A percentile compares a stretch with the other conserved stretches of the same genome.
Evolutionary conservation across 805 yeast genomes (phyloP).

Genomic region (Candida nonsorbophila): DNA sequence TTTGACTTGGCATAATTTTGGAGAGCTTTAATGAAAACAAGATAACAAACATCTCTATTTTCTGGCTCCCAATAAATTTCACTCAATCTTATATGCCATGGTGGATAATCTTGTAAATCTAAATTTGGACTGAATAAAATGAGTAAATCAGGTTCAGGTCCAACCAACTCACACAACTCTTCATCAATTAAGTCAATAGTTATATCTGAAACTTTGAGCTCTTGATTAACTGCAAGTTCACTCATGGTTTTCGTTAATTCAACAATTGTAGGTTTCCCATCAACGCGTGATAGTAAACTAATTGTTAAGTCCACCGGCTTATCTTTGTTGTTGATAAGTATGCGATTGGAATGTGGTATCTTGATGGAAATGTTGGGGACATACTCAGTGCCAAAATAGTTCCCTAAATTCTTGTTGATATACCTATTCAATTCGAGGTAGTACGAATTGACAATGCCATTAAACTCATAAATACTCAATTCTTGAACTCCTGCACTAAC

Average conservation of each 20-base stretch:
- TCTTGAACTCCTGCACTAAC: constrained; percentile 78
- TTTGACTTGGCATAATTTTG: constrained; percentile 75
- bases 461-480: constrained; percentile 72
- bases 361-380: constrained; percentile 59
- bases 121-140: constrained; percentile 80
- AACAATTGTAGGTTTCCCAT: constrained; percentile 87
- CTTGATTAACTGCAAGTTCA: constrained; percentile 58
- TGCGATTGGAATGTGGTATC: constrained; percentile 62
- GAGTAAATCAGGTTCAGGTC: constrained; percentile 89
- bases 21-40: constrained; percentile 75
- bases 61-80: constrained; percentile 92
- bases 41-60: constrained; percentile 72
- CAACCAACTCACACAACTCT: constrained; percentile 69
- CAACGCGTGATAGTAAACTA: constrained; percentile 63
- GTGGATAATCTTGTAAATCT: constrained; percentile 92
- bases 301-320: constrained; percentile 52
- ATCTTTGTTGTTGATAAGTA: constrained; percentile 26
- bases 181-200: constrained; percentile 71
- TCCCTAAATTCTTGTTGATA: constrained; percentile 52
- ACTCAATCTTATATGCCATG: constrained; percentile 91
- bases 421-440: constrained; percentile 51
- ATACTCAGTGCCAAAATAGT: constrained; percentile 68
- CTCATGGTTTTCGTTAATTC: constrained; percentile 85
- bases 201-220: constrained; percentile 60
- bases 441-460: constrained; percentile 55